phyloP scores from a whole-genome alignment of 2,329 filamentous ascomycete species.

The Teratosphaeria nubilosa region DNA sequence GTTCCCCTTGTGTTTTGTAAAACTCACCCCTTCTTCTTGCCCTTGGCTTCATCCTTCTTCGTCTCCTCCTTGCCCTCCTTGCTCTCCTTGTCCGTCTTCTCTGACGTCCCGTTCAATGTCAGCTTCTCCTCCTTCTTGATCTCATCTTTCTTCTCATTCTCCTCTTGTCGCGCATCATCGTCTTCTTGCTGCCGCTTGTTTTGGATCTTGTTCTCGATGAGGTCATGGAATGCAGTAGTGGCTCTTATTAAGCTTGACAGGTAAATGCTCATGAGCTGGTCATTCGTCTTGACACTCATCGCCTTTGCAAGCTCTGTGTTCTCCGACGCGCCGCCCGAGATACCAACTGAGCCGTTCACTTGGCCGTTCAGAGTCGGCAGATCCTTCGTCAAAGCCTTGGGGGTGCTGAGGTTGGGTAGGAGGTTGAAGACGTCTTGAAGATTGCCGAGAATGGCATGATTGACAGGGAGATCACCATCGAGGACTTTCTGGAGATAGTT shows the following conservation, averaged over 20 bases:
- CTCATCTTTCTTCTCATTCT: constrained; percentile 48
- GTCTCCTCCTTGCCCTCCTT: constrained; percentile 37
- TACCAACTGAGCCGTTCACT: constrained; percentile 48
- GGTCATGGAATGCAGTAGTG: constrained; percentile 96
- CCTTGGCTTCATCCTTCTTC: constrained; percentile 33
- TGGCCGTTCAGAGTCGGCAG: constrained; percentile 38
- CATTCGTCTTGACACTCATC: constrained; percentile 98
- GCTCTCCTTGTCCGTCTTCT: constrained; percentile 37
- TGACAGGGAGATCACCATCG: constrained; percentile 83
- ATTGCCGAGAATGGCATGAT: constrained; percentile 93
- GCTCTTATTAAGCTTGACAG: constrained; percentile 91
- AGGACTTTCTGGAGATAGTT: constrained; percentile 93
- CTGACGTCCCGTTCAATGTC: constrained; percentile 46
- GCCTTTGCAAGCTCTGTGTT: constrained; percentile 86
- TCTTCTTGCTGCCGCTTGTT: constrained; percentile 96
- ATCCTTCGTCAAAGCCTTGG: constrained; percentile 58
- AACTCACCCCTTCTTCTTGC: constrained; percentile 40
- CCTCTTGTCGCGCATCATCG: constrained; percentile 72
- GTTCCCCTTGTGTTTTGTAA: constrained; percentile 29
- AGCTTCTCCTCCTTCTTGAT: constrained; percentile 55
- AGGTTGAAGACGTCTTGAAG: constrained; percentile 99
- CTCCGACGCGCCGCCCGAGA: constrained; percentile 41
- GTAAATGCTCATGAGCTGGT: constrained; percentile 98
- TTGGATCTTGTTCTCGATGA: constrained; percentile 99
- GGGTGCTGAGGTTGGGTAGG: constrained; percentile 86